A percentile compares a stretch with the other conserved stretches of the same genome.
These are phyloP conservation scores for Aspergillus sp. DNA, from an alignment of 2,329 filamentous ascomycete genomes.

Conservation along the genomic window DNA sequence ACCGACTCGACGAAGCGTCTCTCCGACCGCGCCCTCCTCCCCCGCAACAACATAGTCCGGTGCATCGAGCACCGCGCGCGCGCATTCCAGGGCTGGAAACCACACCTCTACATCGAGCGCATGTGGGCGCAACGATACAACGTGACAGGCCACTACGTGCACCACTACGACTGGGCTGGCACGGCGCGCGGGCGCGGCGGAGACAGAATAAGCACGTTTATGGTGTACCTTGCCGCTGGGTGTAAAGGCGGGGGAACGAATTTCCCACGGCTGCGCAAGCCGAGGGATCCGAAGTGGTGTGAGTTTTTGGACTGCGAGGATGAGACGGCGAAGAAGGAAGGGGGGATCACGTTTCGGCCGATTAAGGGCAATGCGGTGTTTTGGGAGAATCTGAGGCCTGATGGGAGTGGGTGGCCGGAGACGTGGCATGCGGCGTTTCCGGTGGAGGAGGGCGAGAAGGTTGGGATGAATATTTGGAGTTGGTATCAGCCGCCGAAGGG, in stretches of 20 bases:
- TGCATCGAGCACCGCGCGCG: conserved; percentile 61
- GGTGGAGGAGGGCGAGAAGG: conserved; percentile 56
- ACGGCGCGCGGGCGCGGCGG: conserved; percentile 33
- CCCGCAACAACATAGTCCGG: conserved; percentile 51
- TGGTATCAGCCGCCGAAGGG: conserved; percentile 52
- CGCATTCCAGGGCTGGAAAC: conserved; percentile 60
- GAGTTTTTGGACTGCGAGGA: conserved; percentile 55
- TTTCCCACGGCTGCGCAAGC: conserved; percentile 54
- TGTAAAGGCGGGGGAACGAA: conserved; percentile 61
- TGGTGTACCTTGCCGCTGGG: conserved; percentile 58
- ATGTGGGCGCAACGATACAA: conserved; percentile 63
- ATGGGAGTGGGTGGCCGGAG: conserved; percentile 58
- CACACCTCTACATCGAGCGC: conserved; percentile 59
- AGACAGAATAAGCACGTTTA: conserved; percentile 57
- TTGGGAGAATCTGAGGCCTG: conserved; percentile 60
- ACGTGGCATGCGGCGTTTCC: conserved; percentile 63
- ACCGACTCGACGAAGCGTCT: conserved; percentile 52
- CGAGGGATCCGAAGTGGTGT: conserved; percentile 53
- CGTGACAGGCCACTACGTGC: conserved; percentile 56
- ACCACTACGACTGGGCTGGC: conserved; percentile 61
- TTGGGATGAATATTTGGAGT: conserved; percentile 66
- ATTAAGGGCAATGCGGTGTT: conserved; percentile 60
- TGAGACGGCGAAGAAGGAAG: conserved; percentile 11
- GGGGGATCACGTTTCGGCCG: conserved; percentile 59
- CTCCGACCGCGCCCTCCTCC: conserved; percentile 52